phyloP scores from a whole-genome alignment of 202 grass and related monocot genomes.

The Zizania palustris region DNA sequence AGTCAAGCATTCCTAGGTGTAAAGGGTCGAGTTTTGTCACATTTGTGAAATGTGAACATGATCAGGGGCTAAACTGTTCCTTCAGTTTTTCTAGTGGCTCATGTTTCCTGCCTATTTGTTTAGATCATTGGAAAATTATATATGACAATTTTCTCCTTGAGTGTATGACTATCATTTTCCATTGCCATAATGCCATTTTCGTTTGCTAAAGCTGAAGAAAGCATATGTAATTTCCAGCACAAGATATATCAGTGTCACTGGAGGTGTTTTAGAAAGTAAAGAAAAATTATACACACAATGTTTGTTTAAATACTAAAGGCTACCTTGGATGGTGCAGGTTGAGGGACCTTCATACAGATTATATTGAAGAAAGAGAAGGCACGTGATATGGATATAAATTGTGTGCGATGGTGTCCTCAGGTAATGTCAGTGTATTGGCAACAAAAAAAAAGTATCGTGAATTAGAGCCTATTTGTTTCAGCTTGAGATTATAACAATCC shows the following conservation, averaged over 20 bases:
- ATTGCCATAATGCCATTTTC: not conserved
- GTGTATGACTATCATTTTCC: not conserved
- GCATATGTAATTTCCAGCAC: not conserved
- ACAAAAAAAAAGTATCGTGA: not conserved
- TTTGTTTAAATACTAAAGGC: not conserved
- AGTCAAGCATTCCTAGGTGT: not conserved
- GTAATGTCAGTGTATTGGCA: slow-evolving; percentile 38
- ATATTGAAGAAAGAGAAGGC: slow-evolving; percentile 90
- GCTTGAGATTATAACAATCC: no score
- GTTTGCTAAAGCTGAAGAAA: slow-evolving; percentile 2
- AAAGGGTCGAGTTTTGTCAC: not conserved
- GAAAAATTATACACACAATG: not conserved
- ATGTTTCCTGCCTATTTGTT: not conserved
- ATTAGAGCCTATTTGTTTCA: no score
- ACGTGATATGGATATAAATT: slow-evolving; percentile 97
- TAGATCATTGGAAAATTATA: slow-evolving; percentile 3
- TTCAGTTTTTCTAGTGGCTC: not conserved
- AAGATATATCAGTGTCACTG: not conserved
- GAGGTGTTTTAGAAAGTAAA: slow-evolving; percentile 13
- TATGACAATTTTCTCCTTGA: not conserved
- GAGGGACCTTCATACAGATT: slow-evolving; percentile 69
- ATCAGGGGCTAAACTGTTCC: no score
- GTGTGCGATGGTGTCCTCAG: slow-evolving; percentile 91
- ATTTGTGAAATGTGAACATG: slow-evolving; percentile 14
- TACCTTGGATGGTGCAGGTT: slow-evolving; percentile 50